Evolutionary conservation across 768 basidiomycete species (phyloP), one percentile per base, ranked within the genome.

Genomic region (Termitomyces sp.): DNA sequence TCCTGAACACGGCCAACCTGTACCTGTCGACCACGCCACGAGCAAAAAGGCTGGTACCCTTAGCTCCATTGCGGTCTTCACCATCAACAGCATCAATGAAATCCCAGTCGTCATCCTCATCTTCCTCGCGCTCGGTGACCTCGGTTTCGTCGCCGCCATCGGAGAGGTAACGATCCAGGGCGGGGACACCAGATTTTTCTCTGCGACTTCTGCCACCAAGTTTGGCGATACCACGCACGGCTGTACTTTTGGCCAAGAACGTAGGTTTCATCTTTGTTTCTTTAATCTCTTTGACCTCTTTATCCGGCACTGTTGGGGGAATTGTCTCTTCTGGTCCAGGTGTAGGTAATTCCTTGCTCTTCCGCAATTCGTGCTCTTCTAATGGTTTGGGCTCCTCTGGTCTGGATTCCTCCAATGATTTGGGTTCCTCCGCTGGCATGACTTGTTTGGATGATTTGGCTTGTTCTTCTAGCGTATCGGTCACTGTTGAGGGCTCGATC

Each of bases 11-110:
- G 16, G 89, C 86, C 56, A 96, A 77, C 58, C 84, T 80, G 69
- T 95, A 96, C 56, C 89, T 81, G 70, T 96, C 93, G 54, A 94
- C 91, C 50, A 95, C 90, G 5, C 93, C 93, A n/a, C 93, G 85
- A 46, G 93, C 88, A 68, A 94, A 95, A 41, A 95, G 79, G 68
- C 88, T 94, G 20, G 85, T 83, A 7, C 86, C 91, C 67, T 87
- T 86, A 28, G 87, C 76, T 18, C 92, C 91, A 61, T 94, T 93
- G 61, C 86, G 80, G 58, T 93, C 92, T 68, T 92, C 91, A n/a
- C 84, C 86, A 63, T 88, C 88, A 5, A 76, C 89, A 41, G 82
- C 83, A 66, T 93, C 91, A 61, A 96, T 81, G 62, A 95, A 83
- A 80, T 95, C 93, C 93, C 94, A 96, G 58, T 94, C 93, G 44